Evolutionary conservation across 2,329 filamentous ascomycete species (phyloP).

Genomic region (Cercospora sesami): DNA sequence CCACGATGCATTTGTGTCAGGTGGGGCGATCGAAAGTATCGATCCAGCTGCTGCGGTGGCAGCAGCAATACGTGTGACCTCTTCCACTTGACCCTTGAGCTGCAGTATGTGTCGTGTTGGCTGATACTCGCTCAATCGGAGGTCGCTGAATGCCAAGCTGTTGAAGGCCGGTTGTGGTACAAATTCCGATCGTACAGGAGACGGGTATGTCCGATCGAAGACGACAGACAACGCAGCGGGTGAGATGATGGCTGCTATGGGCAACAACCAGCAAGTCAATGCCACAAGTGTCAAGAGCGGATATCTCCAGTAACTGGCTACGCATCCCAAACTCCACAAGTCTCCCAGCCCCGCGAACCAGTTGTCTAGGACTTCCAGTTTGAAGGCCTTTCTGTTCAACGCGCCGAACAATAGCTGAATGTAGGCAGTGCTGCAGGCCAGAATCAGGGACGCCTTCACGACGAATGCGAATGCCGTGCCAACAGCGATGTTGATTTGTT

Average conservation of each 20-base stretch:
- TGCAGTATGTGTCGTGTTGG: not conserved
- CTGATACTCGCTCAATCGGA: not conserved
- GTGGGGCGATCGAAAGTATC: slow-evolving; percentile 15
- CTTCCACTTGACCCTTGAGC: slow-evolving; percentile 3
- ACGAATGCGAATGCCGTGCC: slow-evolving; percentile 25
- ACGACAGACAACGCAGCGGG: slow-evolving; percentile 15
- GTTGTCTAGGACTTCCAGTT: slow-evolving; percentile 14
- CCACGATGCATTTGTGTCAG: slow-evolving; percentile 17
- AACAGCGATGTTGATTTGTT: slow-evolving; percentile 20
- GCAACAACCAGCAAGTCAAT: slow-evolving; percentile 17
- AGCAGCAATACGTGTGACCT: slow-evolving; percentile 8
- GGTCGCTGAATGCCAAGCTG: slow-evolving; percentile 10
- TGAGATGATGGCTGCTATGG: slow-evolving; percentile 17
- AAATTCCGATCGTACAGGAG: not conserved
- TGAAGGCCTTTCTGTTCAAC: not conserved
- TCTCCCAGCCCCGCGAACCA: slow-evolving; percentile 18
- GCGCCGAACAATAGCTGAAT: slow-evolving; percentile 20
- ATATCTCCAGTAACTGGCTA: slow-evolving; percentile 15
- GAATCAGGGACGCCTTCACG: slow-evolving; percentile 19
- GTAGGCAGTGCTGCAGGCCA: slow-evolving; percentile 21
- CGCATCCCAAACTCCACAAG: slow-evolving; percentile 4
- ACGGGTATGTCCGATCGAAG: slow-evolving; percentile 14
- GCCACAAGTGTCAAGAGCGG: slow-evolving; percentile 14
- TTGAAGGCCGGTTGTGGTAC: slow-evolving; percentile 20
- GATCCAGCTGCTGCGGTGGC: slow-evolving; percentile 11